Conservation (phyloP, 805 yeast genomes). For the Torulaspora indica region DNA sequence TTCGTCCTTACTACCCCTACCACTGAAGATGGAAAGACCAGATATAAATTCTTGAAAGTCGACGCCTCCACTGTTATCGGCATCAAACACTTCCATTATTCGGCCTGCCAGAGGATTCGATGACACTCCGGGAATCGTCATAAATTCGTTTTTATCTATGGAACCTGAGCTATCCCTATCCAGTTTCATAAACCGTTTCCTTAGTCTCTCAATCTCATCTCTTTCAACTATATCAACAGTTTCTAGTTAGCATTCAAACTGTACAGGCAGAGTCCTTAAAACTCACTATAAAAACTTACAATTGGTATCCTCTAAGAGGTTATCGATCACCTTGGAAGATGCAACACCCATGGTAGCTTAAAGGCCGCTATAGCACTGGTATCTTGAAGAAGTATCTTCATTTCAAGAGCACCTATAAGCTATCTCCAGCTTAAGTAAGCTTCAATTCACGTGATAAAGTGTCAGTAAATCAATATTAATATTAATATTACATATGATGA, state of each 20-base stretch:
- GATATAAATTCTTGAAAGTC: constrained; percentile 93
- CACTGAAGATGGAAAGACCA: constrained; percentile 82
- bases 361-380: background rate
- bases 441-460: background rate
- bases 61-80: constrained; percentile 85
- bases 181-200: constrained; percentile 90
- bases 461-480: background rate
- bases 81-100: constrained; percentile 90
- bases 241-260: constrained; percentile 5
- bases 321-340: constrained; percentile 59
- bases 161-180: constrained; percentile 92
- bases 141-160: constrained; percentile 83
- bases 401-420: background rate
- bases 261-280: background rate
- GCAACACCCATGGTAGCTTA: constrained; percentile 49
- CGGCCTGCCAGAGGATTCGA: constrained; percentile 86
- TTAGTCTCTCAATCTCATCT: constrained; percentile 86
- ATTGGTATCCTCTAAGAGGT: constrained; percentile 74
- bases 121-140: constrained; percentile 88
- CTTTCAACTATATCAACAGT: constrained; percentile 52
- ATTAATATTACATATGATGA: background rate
- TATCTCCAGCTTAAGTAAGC: background rate
- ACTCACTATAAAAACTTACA: constrained; percentile 42
- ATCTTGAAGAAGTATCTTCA: background rate
- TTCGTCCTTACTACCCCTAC: constrained; percentile 73